Base-by-base conservation (phyloP, 2,329 filamentous ascomycete genomes). In the Botryotinia narcissicola region DNA sequence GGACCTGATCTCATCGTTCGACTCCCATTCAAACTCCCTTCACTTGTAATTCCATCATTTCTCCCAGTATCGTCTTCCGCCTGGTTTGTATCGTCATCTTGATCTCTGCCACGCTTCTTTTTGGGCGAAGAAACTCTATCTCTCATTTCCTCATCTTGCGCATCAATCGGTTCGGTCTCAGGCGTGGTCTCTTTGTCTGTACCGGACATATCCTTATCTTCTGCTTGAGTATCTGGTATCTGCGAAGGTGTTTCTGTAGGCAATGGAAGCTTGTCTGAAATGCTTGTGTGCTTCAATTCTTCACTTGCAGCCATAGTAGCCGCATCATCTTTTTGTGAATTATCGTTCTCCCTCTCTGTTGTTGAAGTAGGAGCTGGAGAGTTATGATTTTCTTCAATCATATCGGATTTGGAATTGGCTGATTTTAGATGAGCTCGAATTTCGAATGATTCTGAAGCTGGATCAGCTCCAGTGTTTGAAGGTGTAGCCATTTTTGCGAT, bases 251-350 rank as follows among this genome's bases (percentile, higher is more conserved):
- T 90, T 75, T 91, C 90, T 70, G 83, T 86, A 25, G 89, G 48
- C 18, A 40, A 63, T 0, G 59, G 66, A 51, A 75, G 68, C 81
- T 84, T 77, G 87, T 82, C 89, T 25, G 89, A 91, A 76, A 91
- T 90, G 70, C 83, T 86, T 16, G 89, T 90, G 76, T 91, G 88
- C 82, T 87, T 89, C 59, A 91, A 85, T 82, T 91, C 89, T 78
- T 90, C 87, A 75, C 89, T 87, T 51, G 89, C 85, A 70, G 89
- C 89, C 74, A 87, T 87, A 59, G 89, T 91, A 78, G 89, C 89
- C 51, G 88, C 87, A 80, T 91, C 89, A 77, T 91, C 89, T 40
- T 76, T 78, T 40, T 76, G 70, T 59, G 60, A 64, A 10, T 75
- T 72, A 48, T 77, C 74, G 54, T 70, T 63, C 32, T 78, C 76